A percentile compares a stretch with the other conserved stretches of the same genome.
phyloP scores from a whole-genome alignment of 2,329 filamentous ascomycete genomes.

The Ceratocystis harringtonii region DNA sequence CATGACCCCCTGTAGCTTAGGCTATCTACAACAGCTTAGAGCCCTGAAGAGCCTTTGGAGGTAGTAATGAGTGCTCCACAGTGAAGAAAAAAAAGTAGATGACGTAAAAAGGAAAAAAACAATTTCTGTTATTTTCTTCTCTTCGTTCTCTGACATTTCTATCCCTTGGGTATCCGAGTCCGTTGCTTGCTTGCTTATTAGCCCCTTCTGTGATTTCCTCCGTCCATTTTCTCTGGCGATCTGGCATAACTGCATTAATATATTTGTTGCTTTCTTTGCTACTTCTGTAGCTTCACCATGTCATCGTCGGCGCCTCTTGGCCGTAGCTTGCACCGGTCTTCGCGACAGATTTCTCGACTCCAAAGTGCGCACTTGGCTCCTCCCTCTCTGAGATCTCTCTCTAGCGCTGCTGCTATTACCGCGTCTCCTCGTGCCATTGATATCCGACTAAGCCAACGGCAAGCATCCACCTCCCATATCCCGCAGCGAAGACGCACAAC shows the following conservation, averaged over 20 bases:
- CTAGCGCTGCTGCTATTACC: slow-evolving; percentile 15
- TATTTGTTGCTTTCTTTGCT: not conserved
- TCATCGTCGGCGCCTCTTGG: slow-evolving; percentile 27
- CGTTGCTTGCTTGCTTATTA: not conserved
- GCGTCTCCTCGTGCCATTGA: slow-evolving; percentile 10
- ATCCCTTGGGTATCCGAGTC: not conserved
- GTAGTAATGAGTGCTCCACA: not conserved
- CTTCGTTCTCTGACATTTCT: not conserved
- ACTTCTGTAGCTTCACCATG: slow-evolving; percentile 21
- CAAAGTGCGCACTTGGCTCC: not conserved
- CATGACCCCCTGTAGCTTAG: not conserved
- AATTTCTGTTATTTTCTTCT: not conserved
- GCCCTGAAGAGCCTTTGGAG: not conserved
- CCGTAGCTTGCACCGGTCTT: slow-evolving; percentile 28
- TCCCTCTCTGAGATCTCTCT: slow-evolving; percentile 11
- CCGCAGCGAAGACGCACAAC: slow-evolving; percentile 14
- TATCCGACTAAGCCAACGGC: not conserved
- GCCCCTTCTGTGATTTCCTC: not conserved
- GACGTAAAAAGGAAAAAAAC: not conserved
- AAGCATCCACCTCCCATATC: not conserved
- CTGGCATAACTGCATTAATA: not conserved
- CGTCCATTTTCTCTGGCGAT: not conserved
- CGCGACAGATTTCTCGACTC: slow-evolving; percentile 22
- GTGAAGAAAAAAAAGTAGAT: not conserved
- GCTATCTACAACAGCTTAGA: not conserved